Evolutionary conservation across 352 stramenopile species (phyloP).

Genomic region (Pythium pyrilobum): DNA sequence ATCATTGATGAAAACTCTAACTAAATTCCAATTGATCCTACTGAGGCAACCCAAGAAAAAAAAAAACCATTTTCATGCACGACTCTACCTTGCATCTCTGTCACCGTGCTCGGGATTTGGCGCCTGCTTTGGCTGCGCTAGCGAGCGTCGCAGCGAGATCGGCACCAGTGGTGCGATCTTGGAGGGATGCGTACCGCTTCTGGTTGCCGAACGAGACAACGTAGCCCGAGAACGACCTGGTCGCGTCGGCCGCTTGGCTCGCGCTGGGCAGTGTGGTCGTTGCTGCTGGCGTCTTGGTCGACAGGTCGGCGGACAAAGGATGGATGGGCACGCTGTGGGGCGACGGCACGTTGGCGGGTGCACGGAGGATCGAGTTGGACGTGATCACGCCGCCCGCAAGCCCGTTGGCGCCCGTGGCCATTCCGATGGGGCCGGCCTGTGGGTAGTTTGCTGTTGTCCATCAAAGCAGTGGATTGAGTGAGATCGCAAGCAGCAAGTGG

Average conservation of each 20-base stretch:
- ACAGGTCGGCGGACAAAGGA: slow-evolving; percentile 30
- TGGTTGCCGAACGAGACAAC: slow-evolving; percentile 41
- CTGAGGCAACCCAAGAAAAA: slow-evolving; percentile 43
- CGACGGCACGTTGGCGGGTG: slow-evolving; percentile 15
- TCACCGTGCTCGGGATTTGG: slow-evolving; percentile 2
- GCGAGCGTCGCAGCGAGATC: slow-evolving; percentile 12
- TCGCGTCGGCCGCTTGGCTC: background rate
- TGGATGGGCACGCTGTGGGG: slow-evolving; percentile 26
- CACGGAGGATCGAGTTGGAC: slow-evolving; percentile 39
- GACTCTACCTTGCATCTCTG: background rate
- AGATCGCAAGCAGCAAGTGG: no score
- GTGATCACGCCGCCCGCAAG: slow-evolving; percentile 30
- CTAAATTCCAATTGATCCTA: slow-evolving; percentile 88
- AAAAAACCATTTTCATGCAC: slow-evolving; percentile 6
- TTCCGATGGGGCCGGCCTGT: slow-evolving; percentile 10
- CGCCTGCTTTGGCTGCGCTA: background rate
- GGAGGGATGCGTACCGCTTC: slow-evolving; percentile 34
- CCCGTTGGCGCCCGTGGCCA: slow-evolving; percentile 10
- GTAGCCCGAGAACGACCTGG: slow-evolving; percentile 35
- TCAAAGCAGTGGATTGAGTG: no score
- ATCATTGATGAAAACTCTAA: slow-evolving; percentile 62
- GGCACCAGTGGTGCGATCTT: slow-evolving; percentile 5
- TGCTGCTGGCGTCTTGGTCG: background rate
- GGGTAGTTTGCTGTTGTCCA: slow-evolving; percentile 4
- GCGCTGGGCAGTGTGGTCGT: background rate